phyloP scores from a whole-genome alignment of 2,329 filamentous ascomycete genomes.

The Cladophialophora psammophila region DNA sequence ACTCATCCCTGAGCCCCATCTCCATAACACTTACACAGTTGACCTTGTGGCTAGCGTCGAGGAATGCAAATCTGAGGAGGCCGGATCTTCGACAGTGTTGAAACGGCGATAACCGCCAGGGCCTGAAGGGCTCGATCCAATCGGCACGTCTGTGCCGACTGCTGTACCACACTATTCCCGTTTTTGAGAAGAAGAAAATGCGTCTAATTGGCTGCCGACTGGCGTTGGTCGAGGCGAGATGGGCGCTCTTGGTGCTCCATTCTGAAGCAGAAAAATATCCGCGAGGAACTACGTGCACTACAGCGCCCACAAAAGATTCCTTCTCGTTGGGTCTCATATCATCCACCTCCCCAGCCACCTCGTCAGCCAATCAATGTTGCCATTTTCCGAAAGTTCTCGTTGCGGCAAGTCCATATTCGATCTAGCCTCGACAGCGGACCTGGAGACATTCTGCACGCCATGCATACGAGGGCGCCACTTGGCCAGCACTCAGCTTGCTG shows the following conservation, averaged over 20 bases:
- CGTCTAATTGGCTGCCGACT: conserved; percentile 23
- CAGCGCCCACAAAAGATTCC: conserved; percentile 1
- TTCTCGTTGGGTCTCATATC: conserved; percentile 14
- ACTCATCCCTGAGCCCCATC: conserved; percentile 18
- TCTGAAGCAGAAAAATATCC: conserved; percentile 6
- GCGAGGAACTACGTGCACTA: neutral
- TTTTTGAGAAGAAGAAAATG: conserved; percentile 34
- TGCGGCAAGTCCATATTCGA: neutral
- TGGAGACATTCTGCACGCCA: conserved; percentile 8
- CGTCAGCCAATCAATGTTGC: conserved; percentile 1
- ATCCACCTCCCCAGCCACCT: neutral
- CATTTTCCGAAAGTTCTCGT: neutral
- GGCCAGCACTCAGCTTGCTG: neutral
- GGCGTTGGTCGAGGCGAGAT: neutral
- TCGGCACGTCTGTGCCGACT: neutral
- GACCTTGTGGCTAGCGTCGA: neutral
- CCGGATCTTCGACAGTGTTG: neutral
- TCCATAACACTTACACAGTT: neutral
- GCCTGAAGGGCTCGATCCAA: conserved; percentile 3
- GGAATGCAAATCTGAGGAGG: conserved; percentile 1
- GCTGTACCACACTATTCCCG: conserved; percentile 21
- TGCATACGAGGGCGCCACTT: conserved; percentile 7
- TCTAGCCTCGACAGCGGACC: conserved; percentile 6
- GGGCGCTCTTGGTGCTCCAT: neutral
- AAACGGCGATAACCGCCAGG: conserved; percentile 9